These are phyloP conservation scores for Cnidoscolus chayamansa DNA, from an alignment of 441 rosid genomes.

Conservation along the genomic window DNA sequence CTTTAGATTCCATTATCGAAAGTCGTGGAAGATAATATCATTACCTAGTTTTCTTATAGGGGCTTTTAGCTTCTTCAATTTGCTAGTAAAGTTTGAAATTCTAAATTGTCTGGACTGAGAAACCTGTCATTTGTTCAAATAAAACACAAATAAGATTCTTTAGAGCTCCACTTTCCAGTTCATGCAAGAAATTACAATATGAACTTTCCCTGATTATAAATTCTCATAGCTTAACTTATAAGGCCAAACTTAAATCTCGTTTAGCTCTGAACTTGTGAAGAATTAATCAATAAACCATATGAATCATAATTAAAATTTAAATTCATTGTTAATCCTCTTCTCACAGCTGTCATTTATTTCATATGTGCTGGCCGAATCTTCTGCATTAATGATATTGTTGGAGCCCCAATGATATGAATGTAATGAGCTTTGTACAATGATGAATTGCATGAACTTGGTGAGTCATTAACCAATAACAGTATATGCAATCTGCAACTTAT, in stretches of 20 bases:
- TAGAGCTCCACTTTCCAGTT: not conserved
- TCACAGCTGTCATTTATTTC: not conserved
- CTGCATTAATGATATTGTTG: not conserved
- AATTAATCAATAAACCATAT: not conserved
- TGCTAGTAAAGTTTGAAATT: not conserved
- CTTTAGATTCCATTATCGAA: not conserved
- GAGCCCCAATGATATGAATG: not conserved
- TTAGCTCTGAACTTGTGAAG: not conserved
- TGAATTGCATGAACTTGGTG: not conserved
- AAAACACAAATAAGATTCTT: not conserved
- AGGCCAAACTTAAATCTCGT: not conserved
- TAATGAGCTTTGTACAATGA: not conserved
- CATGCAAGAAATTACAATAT: not conserved
- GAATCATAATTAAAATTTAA: not conserved
- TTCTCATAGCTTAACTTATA: not conserved
- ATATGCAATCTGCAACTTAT: not conserved
- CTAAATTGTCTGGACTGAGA: not conserved
- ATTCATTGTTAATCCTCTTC: not conserved
- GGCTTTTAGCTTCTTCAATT: not conserved
- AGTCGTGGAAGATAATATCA: not conserved
- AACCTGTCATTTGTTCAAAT: not conserved
- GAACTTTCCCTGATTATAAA: not conserved
- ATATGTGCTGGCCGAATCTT: not conserved
- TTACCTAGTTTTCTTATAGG: not conserved
- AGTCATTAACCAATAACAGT: not conserved